Percentiles rank a stretch among this genome's conserved stretches.
Conservation (phyloP, 495 filamentous ascomycete genomes). For the Jackrogersella multiformis region DNA sequence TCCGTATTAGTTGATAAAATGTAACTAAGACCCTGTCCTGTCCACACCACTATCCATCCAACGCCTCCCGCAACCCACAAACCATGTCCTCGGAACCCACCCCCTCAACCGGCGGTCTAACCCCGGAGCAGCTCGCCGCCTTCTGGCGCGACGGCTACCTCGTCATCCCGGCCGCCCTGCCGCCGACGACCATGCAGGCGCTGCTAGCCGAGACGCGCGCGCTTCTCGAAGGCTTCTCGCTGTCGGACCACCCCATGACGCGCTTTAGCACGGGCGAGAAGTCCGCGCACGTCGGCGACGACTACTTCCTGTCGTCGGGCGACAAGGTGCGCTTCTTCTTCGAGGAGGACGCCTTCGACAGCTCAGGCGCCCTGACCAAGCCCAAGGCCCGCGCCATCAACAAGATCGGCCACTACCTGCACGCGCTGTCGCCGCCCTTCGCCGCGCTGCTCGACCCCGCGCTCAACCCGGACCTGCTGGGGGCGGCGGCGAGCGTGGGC, state of each 20-base stretch:
- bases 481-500: slow-evolving; percentile 32
- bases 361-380: slow-evolving; percentile 66
- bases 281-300: slow-evolving; percentile 83
- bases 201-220: slow-evolving; percentile 78
- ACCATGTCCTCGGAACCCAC: slow-evolving; percentile 30
- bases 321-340: slow-evolving; percentile 98
- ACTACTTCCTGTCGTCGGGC: slow-evolving; percentile 88
- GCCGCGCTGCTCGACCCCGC: slow-evolving; percentile 62
- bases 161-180: slow-evolving; percentile 82
- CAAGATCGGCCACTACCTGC: slow-evolving; percentile 95
- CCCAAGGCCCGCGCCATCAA: slow-evolving; percentile 88
- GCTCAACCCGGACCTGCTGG: slow-evolving; percentile 51
- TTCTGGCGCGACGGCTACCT: slow-evolving; percentile 90
- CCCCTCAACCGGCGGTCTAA: slow-evolving; percentile 64
- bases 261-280: slow-evolving; percentile 84
- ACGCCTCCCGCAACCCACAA: not conserved
- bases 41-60: not conserved
- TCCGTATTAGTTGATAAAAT: slow-evolving; percentile 4
- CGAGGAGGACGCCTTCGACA: slow-evolving; percentile 82
- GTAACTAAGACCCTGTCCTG: not conserved
- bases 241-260: slow-evolving; percentile 88
- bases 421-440: slow-evolving; percentile 78
- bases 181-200: slow-evolving; percentile 65
- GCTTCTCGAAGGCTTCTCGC: slow-evolving; percentile 77
- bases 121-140: slow-evolving; percentile 70